Base-by-base conservation (phyloP, 371 early-diverging fungal species). In the Mortierella sp. region DNA sequence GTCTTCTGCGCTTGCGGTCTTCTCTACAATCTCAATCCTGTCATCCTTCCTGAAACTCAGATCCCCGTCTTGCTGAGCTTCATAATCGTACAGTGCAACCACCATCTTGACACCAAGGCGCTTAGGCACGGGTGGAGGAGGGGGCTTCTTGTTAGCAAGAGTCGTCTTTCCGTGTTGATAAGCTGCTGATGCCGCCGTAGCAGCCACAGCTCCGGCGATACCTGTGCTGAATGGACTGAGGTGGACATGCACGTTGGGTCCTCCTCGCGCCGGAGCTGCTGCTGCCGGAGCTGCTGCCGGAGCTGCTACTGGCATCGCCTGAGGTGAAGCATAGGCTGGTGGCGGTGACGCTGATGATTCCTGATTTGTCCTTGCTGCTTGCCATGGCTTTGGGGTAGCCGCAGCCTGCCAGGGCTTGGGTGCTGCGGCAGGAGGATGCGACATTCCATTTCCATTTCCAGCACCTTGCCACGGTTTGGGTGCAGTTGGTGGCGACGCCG, bases 51-150 rank as follows among this genome's bases (percentile, higher is more conserved):
- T 82, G 80, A 96, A 95, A n/a, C 89, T 81, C 85, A 96, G 77
- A 73, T 96, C 96, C 7, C 94, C 95, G 5, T 90, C 92, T 34
- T 93, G 90, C 80, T 93, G 93, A 16, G 94, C 95, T 45, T 90
- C 90, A 79, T 93, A 96, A 76, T 96, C 96, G 74, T 95, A 96
- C 44, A 96, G 79, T 3, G 96, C 96, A 26, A 90, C 82, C 14
- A 91, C 92, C 84, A 90, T 91, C 42, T 84, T 87, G 21, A 76
- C 81, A 7, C 65, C 76, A 70, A 79, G 54, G 57, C 87, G 72
- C 65, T 68, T 88, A 21, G 84, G 78, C 34, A 74, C 77, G 0
- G 87, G 83, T 34, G 88, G 88, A 31, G 88, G 89, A 26, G 81
- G 88, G 4, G 84, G 84, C 70, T 74, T 82, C 75, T 84, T 84